Evolutionary conservation across 495 filamentous ascomycete genomes (phyloP).

Genomic region (Daldinia concentrica): DNA sequence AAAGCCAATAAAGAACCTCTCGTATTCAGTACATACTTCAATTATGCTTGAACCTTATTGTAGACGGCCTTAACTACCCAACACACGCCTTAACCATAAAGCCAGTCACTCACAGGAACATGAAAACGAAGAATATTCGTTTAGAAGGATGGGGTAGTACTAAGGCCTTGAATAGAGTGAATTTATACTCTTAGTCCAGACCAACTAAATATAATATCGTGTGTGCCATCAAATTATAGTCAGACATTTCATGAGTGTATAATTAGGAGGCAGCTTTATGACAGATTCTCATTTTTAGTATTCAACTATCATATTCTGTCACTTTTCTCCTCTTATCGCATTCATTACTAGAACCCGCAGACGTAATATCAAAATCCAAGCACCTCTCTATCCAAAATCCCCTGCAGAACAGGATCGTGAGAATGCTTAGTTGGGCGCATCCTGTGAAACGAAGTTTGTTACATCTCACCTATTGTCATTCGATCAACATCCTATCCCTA

Average conservation of each 20-base stretch:
- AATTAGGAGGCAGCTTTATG: not conserved
- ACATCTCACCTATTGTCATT: not conserved
- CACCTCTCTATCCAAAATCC: not conserved
- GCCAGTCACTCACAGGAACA: too few species aligned
- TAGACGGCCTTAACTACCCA: too few species aligned
- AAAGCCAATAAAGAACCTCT: too few species aligned
- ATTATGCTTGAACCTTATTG: too few species aligned
- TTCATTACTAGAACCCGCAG: not conserved
- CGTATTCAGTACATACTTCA: too few species aligned
- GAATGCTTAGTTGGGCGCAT: not conserved
- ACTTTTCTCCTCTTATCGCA: not conserved
- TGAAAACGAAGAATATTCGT: too few species aligned
- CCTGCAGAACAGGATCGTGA: not conserved
- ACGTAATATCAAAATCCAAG: not conserved
- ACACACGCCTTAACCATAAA: too few species aligned
- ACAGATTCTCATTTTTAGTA: not conserved
- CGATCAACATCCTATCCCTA: not conserved
- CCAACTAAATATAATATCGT: not conserved
- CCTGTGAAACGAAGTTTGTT: not conserved
- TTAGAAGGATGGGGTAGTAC: not conserved
- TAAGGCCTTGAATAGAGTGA: not conserved
- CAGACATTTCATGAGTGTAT: not conserved
- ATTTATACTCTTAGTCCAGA: not conserved
- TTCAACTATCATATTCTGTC: not conserved
- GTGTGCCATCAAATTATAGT: not conserved